Conservation (phyloP, 129 eudicot genomes). For the Ambrosia trifida region DNA sequence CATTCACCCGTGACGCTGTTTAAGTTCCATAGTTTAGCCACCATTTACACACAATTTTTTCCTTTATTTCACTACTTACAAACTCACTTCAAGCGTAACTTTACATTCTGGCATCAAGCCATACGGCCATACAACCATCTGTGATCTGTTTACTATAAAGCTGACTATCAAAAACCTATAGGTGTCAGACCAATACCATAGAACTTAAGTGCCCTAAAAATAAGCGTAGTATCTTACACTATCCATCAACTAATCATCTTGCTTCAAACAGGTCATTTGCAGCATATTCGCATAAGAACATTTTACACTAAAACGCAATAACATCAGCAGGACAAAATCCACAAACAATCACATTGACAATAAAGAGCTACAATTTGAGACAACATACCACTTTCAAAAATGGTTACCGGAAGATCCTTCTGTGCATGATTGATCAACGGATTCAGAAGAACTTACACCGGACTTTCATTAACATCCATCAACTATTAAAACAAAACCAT, state of each 20-base stretch:
- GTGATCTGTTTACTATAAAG: not conserved
- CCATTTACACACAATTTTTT: not conserved
- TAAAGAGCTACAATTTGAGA: not conserved
- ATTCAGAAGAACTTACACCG: conserved; percentile 82
- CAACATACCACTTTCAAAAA: conserved; percentile 84
- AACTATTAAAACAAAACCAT: conserved; percentile 50
- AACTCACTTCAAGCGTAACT: not conserved
- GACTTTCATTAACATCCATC: conserved; percentile 97
- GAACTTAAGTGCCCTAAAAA: not conserved
- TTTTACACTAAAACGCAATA: not conserved
- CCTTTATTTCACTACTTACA: not conserved
- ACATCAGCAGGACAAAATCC: not conserved
- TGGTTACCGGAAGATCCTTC: conserved; percentile 89
- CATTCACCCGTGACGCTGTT: not conserved
- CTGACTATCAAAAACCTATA: not conserved
- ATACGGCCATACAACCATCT: not conserved
- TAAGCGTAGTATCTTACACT: not conserved
- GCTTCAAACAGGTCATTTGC: conserved; percentile 5
- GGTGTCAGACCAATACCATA: not conserved
- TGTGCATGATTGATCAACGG: conserved; percentile 90
- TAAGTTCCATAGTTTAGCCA: not conserved
- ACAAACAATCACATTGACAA: not conserved
- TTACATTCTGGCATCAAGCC: too few relatives aligned
- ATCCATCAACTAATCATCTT: not conserved
- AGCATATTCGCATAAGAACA: not conserved